Evolutionary conservation across 108 stramenopile species (phyloP).

Genomic region (Hondaea fermentalgiana): DNA sequence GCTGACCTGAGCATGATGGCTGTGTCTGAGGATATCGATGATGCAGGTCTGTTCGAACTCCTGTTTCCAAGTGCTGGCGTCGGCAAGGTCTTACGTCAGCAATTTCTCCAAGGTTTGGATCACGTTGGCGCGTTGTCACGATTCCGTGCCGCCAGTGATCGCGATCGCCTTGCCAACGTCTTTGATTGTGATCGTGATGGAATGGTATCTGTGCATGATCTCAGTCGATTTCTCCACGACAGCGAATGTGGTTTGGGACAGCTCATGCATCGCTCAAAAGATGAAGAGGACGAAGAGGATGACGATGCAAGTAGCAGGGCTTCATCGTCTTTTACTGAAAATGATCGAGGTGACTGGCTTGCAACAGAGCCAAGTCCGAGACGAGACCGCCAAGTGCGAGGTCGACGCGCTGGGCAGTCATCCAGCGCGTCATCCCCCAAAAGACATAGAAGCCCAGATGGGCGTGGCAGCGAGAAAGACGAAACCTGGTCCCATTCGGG

Average conservation of each 20-base stretch:
- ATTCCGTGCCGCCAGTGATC: neutral
- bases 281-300: neutral
- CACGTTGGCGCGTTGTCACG: neutral
- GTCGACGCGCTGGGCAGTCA: too few relatives aligned
- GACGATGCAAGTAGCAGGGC: neutral
- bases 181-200: neutral
- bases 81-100: neutral
- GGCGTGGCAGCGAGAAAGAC: too few relatives aligned
- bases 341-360: too few relatives aligned
- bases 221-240: neutral
- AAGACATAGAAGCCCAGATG: too few relatives aligned
- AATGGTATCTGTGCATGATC: neutral
- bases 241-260: too few relatives aligned
- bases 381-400: too few relatives aligned
- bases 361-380: too few relatives aligned
- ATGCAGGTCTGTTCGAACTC: neutral
- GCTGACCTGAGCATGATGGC: neutral
- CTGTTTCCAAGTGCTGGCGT: neutral
- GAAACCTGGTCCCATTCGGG: neutral
- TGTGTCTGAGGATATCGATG: neutral
- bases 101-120: neutral
- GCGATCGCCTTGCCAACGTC: neutral
- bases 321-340: too few relatives aligned
- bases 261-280: too few relatives aligned
- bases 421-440: too few relatives aligned